A percentile compares a stretch with the other conserved stretches of the same genome.
phyloP scores from a whole-genome alignment of 1,284 basidiomycete species.

The Puccinia coronata region DNA sequence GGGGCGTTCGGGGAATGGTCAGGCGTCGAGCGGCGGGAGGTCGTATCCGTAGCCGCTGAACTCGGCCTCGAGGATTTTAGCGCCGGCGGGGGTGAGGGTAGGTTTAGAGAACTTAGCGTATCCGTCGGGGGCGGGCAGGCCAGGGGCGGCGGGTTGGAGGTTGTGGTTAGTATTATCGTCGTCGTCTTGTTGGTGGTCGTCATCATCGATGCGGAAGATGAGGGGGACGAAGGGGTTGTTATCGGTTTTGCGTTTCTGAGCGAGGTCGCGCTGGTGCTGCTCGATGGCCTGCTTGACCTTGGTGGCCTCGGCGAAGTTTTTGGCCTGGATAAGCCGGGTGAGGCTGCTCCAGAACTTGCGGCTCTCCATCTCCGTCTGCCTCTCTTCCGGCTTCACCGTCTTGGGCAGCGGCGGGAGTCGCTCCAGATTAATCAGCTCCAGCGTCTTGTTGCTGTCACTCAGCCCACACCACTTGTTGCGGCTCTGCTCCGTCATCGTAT shows the following conservation, averaged over 20 bases:
- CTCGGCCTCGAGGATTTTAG: constrained; percentile 10
- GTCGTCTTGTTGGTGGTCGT: too few relatives aligned
- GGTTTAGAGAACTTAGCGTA: constrained; percentile 21
- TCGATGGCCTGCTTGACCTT: constrained; percentile 83
- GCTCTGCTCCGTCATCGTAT: constrained; percentile 60
- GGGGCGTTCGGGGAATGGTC: background rate
- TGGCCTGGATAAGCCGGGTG: constrained; percentile 71
- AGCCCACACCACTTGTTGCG: constrained; percentile 42
- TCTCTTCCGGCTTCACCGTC: constrained; percentile 74
- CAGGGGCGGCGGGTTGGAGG: background rate
- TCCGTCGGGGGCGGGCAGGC: background rate
- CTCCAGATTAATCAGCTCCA: constrained; percentile 72
- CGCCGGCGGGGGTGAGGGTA: background rate
- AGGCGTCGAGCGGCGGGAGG: background rate
- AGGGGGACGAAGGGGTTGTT: constrained; percentile 22
- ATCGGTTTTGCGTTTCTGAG: constrained; percentile 66
- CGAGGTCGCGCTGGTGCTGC: constrained; percentile 82
- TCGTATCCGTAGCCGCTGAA: constrained; percentile 12
- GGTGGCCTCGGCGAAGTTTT: constrained; percentile 86
- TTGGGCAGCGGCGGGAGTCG: constrained; percentile 77
- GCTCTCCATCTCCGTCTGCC: constrained; percentile 79
- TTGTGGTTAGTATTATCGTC: too few relatives aligned
- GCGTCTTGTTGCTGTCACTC: constrained; percentile 53
- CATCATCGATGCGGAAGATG: constrained; percentile 11
- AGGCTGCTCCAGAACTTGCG: constrained; percentile 85